A percentile compares a stretch with the other conserved stretches of the same genome.
Conservation (phyloP, 257 asterid species). For the Asclepias syriaca region DNA sequence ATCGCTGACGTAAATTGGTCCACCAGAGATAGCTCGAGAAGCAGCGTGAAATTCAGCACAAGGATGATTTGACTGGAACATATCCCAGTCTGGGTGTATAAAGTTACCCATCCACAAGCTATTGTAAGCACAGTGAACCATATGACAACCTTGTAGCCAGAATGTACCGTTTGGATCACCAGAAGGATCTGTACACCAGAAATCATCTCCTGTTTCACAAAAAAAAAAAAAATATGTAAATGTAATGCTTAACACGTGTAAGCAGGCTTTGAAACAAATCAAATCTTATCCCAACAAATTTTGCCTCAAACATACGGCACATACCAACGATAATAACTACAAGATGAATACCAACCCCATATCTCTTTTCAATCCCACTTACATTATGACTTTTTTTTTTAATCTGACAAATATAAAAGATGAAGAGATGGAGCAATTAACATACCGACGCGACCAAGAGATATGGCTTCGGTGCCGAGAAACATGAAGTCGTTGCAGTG, state of each 20-base stretch:
- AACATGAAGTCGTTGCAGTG: conserved; percentile 97
- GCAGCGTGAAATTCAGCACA: conserved; percentile 94
- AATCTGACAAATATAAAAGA: too few species aligned
- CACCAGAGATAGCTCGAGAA: conserved; percentile 96
- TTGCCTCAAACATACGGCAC: too few species aligned
- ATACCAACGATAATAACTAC: too few species aligned
- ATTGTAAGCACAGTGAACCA: conserved; percentile 97
- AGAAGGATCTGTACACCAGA: conserved; percentile 94
- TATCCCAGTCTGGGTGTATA: conserved; percentile 97
- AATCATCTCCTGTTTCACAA: conserved; percentile 62
- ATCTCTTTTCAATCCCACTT: too few species aligned
- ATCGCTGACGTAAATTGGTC: conserved; percentile 81
- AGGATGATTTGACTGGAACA: conserved; percentile 95
- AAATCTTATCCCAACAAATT: too few species aligned
- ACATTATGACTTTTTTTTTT: too few species aligned
- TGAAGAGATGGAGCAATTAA: background rate
- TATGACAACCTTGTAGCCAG: conserved; percentile 97
- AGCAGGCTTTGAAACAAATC: too few species aligned
- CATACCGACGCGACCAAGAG: conserved; percentile 91
- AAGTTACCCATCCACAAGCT: conserved; percentile 97
- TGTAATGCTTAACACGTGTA: background rate
- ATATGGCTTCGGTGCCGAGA: conserved; percentile 75
- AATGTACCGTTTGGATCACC: conserved; percentile 93
- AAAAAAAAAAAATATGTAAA: background rate
- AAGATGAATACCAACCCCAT: too few species aligned